Conservation (phyloP, 148 eudicot species). For the Gaultheria prostrata region DNA sequence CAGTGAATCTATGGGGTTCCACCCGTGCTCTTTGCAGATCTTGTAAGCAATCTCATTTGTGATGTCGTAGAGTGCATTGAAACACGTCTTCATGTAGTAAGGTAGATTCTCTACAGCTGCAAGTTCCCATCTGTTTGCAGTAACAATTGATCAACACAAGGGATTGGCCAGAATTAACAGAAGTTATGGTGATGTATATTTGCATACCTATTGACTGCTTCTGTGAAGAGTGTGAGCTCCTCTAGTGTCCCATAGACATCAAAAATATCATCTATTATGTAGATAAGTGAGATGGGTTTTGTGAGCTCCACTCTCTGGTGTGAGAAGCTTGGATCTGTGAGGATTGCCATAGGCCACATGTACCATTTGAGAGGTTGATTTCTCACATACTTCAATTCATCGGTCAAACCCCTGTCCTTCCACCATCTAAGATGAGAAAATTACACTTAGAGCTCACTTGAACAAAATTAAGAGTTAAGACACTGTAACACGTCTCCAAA, state of each 20-base stretch:
- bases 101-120: slow-evolving; percentile 38
- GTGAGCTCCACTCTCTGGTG: slow-evolving; percentile 50
- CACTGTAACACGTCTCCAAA: no score
- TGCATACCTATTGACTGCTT: slow-evolving; percentile 50
- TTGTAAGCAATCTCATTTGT: slow-evolving; percentile 41
- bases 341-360: slow-evolving; percentile 57
- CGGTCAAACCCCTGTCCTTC: slow-evolving; percentile 36
- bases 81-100: slow-evolving; percentile 51
- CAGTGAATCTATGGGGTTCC: slow-evolving; percentile 35
- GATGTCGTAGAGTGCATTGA: slow-evolving; percentile 38
- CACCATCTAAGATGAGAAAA: slow-evolving; percentile 52
- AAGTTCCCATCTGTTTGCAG: slow-evolving; percentile 19
- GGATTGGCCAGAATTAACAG: no score
- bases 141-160: neutral
- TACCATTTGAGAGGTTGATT: slow-evolving; percentile 71
- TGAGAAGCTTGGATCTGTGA: slow-evolving; percentile 36
- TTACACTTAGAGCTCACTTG: neutral
- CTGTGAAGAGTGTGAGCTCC: slow-evolving; percentile 52
- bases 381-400: slow-evolving; percentile 48
- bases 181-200: no score
- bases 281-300: slow-evolving; percentile 50
- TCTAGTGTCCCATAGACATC: slow-evolving; percentile 54
- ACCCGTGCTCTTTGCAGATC: slow-evolving; percentile 37
- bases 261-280: slow-evolving; percentile 70
- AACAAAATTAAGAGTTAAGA: no score